These are phyloP conservation scores for Termitomyces sp. DNA, from an alignment of 768 basidiomycete genomes.

Conservation along the genomic window DNA sequence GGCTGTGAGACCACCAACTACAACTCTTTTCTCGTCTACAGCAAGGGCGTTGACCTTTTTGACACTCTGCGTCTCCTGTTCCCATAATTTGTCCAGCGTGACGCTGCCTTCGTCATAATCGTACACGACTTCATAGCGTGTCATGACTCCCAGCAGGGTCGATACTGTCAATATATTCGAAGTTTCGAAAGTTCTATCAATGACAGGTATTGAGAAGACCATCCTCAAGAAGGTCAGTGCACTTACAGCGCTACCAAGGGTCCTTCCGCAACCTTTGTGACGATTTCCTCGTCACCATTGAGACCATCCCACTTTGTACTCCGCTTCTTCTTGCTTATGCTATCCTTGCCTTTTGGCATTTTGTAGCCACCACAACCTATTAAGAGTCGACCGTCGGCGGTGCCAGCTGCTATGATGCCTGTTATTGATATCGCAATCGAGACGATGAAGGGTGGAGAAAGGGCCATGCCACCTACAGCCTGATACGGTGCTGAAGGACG, in stretches of 20 bases:
- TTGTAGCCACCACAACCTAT: slow-evolving; percentile 67
- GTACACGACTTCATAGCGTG: slow-evolving; percentile 39
- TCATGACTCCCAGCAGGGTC: slow-evolving; percentile 56
- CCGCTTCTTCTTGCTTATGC: slow-evolving; percentile 40
- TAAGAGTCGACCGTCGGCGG: slow-evolving; percentile 71
- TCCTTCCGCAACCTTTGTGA: slow-evolving; percentile 57
- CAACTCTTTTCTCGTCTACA: slow-evolving; percentile 38
- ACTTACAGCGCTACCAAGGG: slow-evolving; percentile 69
- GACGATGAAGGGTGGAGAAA: slow-evolving; percentile 74
- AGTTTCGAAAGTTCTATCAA: slow-evolving; percentile 44
- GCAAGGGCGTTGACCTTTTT: slow-evolving; percentile 65
- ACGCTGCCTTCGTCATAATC: slow-evolving; percentile 31
- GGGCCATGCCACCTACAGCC: slow-evolving; percentile 40
- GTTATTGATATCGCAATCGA: slow-evolving; percentile 51
- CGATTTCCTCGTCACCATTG: slow-evolving; percentile 34
- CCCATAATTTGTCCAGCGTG: slow-evolving; percentile 41
- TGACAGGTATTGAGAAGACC: background rate
- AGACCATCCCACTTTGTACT: slow-evolving; percentile 73
- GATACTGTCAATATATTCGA: slow-evolving; percentile 43
- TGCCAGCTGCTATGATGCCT: slow-evolving; percentile 63
- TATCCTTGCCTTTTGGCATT: slow-evolving; percentile 12
- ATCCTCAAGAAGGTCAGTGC: background rate
- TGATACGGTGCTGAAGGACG: slow-evolving; percentile 28
- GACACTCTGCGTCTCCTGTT: slow-evolving; percentile 31
- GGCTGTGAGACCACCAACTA: slow-evolving; percentile 56